phyloP scores from a whole-genome alignment of 257 asterid genomes.

The Osmanthus fragrans region DNA sequence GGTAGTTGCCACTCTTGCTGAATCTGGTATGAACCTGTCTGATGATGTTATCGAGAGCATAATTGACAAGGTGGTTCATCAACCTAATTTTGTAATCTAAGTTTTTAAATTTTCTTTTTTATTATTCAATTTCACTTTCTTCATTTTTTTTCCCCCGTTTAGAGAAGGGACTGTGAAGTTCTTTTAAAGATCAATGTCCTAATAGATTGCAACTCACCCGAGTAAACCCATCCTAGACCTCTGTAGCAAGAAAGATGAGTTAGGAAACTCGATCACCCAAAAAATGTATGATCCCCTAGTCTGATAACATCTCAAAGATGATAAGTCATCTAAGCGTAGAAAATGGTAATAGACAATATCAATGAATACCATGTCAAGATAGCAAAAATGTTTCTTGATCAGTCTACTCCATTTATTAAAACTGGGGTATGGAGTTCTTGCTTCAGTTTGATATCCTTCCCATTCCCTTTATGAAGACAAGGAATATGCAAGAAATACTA shows the following conservation, averaged over 20 bases:
- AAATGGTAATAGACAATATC: not conserved
- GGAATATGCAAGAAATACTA: slow-evolving; percentile 11
- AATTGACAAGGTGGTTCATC: slow-evolving; percentile 75
- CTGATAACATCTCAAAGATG: not conserved
- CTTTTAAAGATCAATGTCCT: not conserved
- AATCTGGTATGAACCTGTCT: slow-evolving; percentile 97
- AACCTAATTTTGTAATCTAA: not conserved
- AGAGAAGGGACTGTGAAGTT: not conserved
- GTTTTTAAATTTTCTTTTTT: not conserved
- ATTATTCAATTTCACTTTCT: not conserved
- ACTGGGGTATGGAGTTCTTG: not conserved
- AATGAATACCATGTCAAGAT: not conserved
- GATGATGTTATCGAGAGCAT: slow-evolving; percentile 97
- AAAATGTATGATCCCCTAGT: not conserved
- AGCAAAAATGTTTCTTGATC: not conserved
- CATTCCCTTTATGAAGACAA: not conserved
- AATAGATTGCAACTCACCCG: not conserved
- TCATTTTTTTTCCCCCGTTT: not conserved
- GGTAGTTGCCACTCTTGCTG: slow-evolving; percentile 98
- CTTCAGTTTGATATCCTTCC: not conserved
- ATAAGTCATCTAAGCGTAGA: not conserved
- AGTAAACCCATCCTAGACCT: not conserved
- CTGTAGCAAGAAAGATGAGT: not conserved
- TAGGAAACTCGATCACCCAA: not conserved
- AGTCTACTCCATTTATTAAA: not conserved